Percentiles rank a stretch among this genome's conserved stretches.
Evolutionary conservation across 768 basidiomycete species (phyloP).

Genomic region (Hygrophoropsis aurantiaca): DNA sequence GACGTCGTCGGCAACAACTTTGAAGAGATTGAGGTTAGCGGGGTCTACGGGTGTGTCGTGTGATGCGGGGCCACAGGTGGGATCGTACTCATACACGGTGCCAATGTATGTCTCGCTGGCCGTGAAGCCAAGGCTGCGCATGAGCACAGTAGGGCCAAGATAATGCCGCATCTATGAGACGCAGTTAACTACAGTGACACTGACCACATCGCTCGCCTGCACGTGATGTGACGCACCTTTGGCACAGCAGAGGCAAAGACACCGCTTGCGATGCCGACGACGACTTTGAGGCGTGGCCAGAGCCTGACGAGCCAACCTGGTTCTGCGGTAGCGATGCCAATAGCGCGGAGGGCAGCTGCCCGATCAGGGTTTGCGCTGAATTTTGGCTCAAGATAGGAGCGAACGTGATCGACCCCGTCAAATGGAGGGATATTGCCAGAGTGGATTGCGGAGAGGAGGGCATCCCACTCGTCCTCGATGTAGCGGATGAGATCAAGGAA

Average conservation of each 20-base stretch:
- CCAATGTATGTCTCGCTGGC: conserved; percentile 4
- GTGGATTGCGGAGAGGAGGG: conserved; percentile 7
- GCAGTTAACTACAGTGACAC: neutral
- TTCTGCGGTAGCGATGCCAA: neutral
- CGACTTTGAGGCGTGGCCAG: conserved; percentile 4
- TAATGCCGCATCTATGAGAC: neutral
- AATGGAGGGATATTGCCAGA: conserved; percentile 5
- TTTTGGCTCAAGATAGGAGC: conserved; percentile 2
- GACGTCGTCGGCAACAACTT: conserved; percentile 1
- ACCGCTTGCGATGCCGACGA: conserved; percentile 8
- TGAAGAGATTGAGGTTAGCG: neutral
- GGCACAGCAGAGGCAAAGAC: conserved; percentile 2
- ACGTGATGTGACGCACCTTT: conserved; percentile 1
- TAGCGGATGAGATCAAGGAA: conserved; percentile 10
- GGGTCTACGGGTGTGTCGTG: too few relatives aligned
- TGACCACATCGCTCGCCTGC: too few relatives aligned
- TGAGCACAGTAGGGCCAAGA: conserved; percentile 6
- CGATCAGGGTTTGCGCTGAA: neutral
- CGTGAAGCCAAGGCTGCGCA: conserved; percentile 1
- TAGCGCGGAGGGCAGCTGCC: too few relatives aligned
- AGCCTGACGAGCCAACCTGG: conserved; percentile 3
- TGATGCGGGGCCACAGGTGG: too few relatives aligned
- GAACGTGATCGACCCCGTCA: conserved; percentile 4
- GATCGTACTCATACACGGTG: too few relatives aligned
- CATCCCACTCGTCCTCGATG: conserved; percentile 9